phyloP scores from a whole-genome alignment of 129 eudicot genomes.

The Gnaphalium uliginosum region DNA sequence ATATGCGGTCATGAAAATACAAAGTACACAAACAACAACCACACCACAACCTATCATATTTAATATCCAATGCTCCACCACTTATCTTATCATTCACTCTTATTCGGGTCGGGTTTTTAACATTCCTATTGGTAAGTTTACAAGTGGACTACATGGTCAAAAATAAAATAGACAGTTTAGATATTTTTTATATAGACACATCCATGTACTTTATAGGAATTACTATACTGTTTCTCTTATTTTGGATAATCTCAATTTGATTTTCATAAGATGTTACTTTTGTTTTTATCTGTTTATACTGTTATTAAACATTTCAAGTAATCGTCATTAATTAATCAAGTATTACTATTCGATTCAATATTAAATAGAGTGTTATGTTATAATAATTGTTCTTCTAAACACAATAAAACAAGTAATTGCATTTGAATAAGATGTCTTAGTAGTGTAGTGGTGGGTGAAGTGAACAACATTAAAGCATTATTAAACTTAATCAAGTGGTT shows the following conservation, averaged over 20 bases:
- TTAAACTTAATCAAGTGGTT: background rate
- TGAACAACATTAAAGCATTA: slow-evolving; percentile 3
- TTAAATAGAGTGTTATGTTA: no score
- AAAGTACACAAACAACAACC: background rate
- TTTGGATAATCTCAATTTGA: background rate
- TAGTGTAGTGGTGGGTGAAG: slow-evolving; percentile 11
- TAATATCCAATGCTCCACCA: slow-evolving; percentile 6
- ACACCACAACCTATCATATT: slow-evolving; percentile 23
- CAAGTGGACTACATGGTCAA: background rate
- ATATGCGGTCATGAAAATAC: slow-evolving; percentile 18
- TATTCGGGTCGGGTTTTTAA: background rate
- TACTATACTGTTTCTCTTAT: background rate
- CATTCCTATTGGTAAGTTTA: background rate
- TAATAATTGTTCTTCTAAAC: background rate
- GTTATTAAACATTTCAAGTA: background rate
- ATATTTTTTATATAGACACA: background rate
- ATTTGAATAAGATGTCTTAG: background rate
- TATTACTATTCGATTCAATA: no score
- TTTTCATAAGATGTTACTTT: no score
- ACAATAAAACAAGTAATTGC: background rate
- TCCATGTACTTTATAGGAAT: background rate
- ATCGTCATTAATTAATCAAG: no score
- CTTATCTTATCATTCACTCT: background rate
- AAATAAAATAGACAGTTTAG: background rate
- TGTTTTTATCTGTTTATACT: background rate